Conservation (phyloP, 768 basidiomycete species). For the Boletus rufocinnamomeus region DNA sequence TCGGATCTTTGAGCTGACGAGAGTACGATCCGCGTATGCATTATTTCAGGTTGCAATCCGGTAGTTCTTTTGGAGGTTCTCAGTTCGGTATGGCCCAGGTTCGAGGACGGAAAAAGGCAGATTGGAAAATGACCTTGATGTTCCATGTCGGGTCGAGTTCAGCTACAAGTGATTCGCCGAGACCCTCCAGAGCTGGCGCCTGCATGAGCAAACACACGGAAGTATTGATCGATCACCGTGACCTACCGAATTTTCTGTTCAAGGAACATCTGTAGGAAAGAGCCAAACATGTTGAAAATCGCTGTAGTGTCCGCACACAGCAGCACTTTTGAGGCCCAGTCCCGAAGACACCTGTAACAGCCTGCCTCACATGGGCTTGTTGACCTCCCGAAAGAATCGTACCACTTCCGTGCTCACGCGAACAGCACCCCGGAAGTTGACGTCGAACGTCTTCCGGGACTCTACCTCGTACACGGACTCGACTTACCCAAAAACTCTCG, state of each 20-base stretch:
- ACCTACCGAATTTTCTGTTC: neutral
- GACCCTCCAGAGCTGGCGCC: neutral
- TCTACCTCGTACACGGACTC: neutral
- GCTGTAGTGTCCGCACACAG: neutral
- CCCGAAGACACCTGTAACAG: neutral
- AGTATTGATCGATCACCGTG: neutral
- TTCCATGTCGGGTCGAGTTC: neutral
- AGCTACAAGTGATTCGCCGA: neutral
- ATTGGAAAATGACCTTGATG: neutral
- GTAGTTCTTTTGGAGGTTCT: neutral
- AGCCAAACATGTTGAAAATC: no score
- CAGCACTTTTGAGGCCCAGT: neutral
- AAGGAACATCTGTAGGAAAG: neutral
- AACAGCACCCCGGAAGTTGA: neutral
- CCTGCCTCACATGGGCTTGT: neutral
- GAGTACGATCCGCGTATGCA: slow-evolving; percentile 1
- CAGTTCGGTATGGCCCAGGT: neutral
- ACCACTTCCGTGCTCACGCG: neutral
- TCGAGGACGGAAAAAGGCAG: neutral
- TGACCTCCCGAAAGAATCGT: neutral
- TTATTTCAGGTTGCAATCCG: no score
- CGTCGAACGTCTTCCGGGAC: neutral
- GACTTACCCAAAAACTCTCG: neutral
- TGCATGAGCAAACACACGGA: neutral
- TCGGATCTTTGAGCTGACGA: neutral